A percentile compares a stretch with the other conserved stretches of the same genome.
These are phyloP conservation scores for Aspergillus coremiiformis DNA, from an alignment of 495 filamentous ascomycete species.

Conservation along the genomic window DNA sequence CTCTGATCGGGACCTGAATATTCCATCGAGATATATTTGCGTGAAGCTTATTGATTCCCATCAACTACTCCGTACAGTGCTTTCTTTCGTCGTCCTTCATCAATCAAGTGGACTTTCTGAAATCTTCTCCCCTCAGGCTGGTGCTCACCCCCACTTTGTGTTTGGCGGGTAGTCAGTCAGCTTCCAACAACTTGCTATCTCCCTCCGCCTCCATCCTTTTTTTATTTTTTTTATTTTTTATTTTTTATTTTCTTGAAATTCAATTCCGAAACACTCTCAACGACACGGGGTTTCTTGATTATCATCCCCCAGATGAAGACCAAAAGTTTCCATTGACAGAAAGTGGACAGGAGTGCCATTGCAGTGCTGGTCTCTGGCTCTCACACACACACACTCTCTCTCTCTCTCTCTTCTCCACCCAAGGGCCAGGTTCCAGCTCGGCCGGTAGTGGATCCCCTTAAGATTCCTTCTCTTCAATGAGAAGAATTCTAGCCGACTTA, in stretches of 20 bases:
- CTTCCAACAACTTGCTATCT: conserved; percentile 5
- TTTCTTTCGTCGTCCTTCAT: neutral
- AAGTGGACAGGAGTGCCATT: neutral
- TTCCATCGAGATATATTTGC: neutral
- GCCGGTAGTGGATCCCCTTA: conserved; percentile 1
- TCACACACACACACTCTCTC: no score
- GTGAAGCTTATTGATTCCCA: neutral
- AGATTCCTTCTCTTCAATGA: conserved; percentile 1
- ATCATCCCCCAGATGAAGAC: neutral
- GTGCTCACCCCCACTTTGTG: conserved; percentile 9
- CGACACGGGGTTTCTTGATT: neutral
- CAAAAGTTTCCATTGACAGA: neutral
- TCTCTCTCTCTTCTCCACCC: conserved; percentile 1
- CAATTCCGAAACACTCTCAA: neutral
- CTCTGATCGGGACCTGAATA: neutral
- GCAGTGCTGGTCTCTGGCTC: neutral
- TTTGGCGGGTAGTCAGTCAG: conserved; percentile 19
- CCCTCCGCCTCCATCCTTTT: neutral
- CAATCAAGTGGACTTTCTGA: neutral
- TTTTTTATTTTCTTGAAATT: conserved; percentile 3
- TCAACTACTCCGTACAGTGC: neutral
- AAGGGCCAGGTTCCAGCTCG: neutral
- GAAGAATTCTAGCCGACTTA: neutral
- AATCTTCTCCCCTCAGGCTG: neutral
- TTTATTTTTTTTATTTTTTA: conserved; percentile 5